A percentile compares a stretch with the other conserved stretches of the same genome.
Evolutionary conservation across 768 basidiomycete genomes (phyloP).

Genomic region (Leccinum boreale): DNA sequence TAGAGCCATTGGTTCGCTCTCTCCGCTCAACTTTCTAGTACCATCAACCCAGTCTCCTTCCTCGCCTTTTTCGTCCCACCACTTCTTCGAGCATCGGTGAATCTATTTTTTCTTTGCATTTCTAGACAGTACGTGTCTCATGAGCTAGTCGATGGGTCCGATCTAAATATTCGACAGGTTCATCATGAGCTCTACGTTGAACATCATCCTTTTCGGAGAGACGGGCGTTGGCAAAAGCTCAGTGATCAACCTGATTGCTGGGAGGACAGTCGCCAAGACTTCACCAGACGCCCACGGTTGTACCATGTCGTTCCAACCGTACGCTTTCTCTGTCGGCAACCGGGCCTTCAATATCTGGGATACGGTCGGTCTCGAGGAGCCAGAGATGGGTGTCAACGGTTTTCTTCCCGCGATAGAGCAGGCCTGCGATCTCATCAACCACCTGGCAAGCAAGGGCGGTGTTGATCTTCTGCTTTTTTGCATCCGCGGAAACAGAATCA

Average conservation of each 20-base stretch:
- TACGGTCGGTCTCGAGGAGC: slow-evolving; percentile 35
- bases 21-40: background rate
- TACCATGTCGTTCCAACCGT: slow-evolving; percentile 34
- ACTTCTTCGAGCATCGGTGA: background rate
- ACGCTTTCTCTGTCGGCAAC: slow-evolving; percentile 21
- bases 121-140: slow-evolving; percentile 10
- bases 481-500: slow-evolving; percentile 41
- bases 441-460: slow-evolving; percentile 30
- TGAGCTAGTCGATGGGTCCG: slow-evolving; percentile 5
- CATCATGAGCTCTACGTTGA: slow-evolving; percentile 24
- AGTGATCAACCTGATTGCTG: slow-evolving; percentile 33
- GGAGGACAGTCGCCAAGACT: slow-evolving; percentile 18
- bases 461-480: slow-evolving; percentile 41
- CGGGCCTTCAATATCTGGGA: slow-evolving; percentile 30
- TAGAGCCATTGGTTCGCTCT: slow-evolving; percentile 1
- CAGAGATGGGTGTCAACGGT: slow-evolving; percentile 22
- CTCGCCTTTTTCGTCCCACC: background rate
- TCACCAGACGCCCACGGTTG: slow-evolving; percentile 33
- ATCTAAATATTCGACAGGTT: slow-evolving; percentile 18
- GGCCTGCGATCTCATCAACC: slow-evolving; percentile 32
- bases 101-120: background rate
- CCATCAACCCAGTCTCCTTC: background rate
- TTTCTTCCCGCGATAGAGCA: slow-evolving; percentile 31
- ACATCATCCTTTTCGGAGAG: slow-evolving; percentile 45
- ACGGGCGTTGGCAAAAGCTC: slow-evolving; percentile 38